phyloP scores from a whole-genome alignment of 169 alveolate species.

The Plasmodium vivax region DNA sequence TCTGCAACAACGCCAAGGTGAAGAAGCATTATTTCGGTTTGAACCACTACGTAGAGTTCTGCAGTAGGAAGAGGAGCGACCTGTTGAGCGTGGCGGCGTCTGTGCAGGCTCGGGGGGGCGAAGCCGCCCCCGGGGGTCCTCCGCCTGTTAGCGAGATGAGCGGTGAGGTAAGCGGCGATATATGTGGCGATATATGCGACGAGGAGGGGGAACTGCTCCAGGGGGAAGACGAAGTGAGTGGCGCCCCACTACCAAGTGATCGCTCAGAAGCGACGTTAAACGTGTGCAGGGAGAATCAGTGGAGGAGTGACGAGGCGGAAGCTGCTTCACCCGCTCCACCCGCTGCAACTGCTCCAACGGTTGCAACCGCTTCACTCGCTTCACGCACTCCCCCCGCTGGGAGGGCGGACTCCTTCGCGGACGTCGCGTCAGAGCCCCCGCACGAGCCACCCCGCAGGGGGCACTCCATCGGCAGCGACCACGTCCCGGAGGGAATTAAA shows the following conservation, averaged over 20 bases:
- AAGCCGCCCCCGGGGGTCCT: background rate
- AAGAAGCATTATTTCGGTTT: constrained; percentile 29
- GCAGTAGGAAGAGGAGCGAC: constrained; percentile 10
- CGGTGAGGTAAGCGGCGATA: no score
- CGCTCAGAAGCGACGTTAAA: background rate
- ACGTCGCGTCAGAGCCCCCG: background rate
- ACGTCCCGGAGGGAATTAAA: background rate
- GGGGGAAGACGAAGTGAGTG: background rate
- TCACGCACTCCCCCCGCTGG: no score
- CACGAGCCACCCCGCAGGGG: background rate
- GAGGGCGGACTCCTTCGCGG: background rate
- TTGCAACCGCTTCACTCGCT: no score
- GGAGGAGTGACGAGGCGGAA: background rate
- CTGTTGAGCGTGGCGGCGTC: background rate
- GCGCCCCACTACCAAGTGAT: background rate
- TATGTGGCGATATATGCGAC: no score
- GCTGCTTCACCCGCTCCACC: no score
- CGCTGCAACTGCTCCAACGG: no score
- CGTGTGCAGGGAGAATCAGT: background rate
- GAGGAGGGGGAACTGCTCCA: background rate
- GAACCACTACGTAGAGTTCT: constrained; percentile 16
- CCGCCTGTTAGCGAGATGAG: background rate
- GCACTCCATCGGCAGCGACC: background rate
- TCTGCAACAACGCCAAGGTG: background rate
- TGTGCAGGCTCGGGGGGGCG: background rate